Conservation (phyloP, 2,329 filamentous ascomycete species). For the Knoxdaviesia proteae region DNA sequence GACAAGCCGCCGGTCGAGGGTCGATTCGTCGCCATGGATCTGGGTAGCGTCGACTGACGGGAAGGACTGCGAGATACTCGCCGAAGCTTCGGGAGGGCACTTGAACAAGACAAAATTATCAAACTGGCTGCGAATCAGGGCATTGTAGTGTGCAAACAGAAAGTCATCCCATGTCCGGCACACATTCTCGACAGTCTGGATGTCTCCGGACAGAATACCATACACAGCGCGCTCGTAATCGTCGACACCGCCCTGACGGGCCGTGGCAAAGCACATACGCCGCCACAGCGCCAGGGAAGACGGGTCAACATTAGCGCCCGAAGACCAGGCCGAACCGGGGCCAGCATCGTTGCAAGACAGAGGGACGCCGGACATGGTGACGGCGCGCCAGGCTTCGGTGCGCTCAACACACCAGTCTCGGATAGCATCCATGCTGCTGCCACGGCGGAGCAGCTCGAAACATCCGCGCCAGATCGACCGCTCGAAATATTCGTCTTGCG, state of each 20-base stretch:
- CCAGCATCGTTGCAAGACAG: conserved; percentile 25
- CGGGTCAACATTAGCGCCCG: background rate
- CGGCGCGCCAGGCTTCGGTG: conserved; percentile 74
- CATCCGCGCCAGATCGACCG: conserved; percentile 82
- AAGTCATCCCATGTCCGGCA: conserved; percentile 70
- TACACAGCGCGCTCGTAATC: conserved; percentile 80
- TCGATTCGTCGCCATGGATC: conserved; percentile 33
- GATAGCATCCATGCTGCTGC: conserved; percentile 53
- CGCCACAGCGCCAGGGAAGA: conserved; percentile 44
- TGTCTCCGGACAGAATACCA: conserved; percentile 71
- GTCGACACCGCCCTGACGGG: conserved; percentile 47
- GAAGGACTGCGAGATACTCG: conserved; percentile 35
- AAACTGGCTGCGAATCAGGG: conserved; percentile 62
- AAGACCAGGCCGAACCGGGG: conserved; percentile 10
- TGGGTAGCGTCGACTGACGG: conserved; percentile 43
- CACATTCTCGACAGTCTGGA: conserved; percentile 54
- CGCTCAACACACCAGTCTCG: conserved; percentile 71
- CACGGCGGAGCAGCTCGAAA: conserved; percentile 77
- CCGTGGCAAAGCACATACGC: conserved; percentile 52
- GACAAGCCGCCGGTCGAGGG: conserved; percentile 37
- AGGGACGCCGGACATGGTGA: conserved; percentile 58
- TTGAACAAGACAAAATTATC: conserved; percentile 44
- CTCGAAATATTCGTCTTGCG: conserved; percentile 75
- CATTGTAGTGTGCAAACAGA: conserved; percentile 73
- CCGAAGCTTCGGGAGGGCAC: conserved; percentile 29